phyloP scores from a whole-genome alignment of 2,329 filamentous ascomycete genomes.

The Calonectria multiphialidica region DNA sequence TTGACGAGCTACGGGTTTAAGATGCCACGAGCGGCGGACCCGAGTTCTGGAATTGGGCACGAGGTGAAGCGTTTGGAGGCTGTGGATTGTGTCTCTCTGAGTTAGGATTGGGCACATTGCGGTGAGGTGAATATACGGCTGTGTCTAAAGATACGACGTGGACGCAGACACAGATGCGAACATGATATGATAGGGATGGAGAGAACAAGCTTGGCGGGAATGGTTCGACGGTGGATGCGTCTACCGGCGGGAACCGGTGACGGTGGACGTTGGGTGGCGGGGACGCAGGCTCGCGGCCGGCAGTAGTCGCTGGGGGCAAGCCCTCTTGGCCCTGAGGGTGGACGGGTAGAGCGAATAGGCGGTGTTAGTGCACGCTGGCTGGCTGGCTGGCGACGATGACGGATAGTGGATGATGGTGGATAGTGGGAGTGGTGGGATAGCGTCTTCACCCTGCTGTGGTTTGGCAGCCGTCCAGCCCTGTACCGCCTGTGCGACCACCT shows the following conservation, averaged over 20 bases:
- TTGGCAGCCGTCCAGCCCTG: background rate
- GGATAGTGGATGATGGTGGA: background rate
- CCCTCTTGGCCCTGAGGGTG: background rate
- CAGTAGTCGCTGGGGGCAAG: background rate
- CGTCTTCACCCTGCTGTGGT: background rate
- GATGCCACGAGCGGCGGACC: constrained; percentile 16
- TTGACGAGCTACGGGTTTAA: background rate
- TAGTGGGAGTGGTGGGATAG: constrained; percentile 3
- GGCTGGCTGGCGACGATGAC: background rate
- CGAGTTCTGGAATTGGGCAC: background rate
- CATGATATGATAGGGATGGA: constrained; percentile 3
- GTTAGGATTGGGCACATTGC: background rate
- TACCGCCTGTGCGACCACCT: background rate
- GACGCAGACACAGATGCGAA: background rate
- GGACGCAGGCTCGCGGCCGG: constrained; percentile 7
- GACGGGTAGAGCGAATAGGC: background rate
- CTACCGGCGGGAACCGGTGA: background rate
- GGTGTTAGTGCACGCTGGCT: no score
- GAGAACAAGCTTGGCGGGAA: background rate
- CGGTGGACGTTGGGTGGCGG: constrained; percentile 1
- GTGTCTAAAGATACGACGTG: background rate
- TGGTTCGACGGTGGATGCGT: background rate
- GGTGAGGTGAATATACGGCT: background rate
- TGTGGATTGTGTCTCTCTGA: constrained; percentile 1
- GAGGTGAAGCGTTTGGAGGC: background rate